Percentiles rank a stretch among this genome's conserved stretches.
phyloP scores from a whole-genome alignment of 2,329 filamentous ascomycete species.

The Microdochium trichocladiopsis region DNA sequence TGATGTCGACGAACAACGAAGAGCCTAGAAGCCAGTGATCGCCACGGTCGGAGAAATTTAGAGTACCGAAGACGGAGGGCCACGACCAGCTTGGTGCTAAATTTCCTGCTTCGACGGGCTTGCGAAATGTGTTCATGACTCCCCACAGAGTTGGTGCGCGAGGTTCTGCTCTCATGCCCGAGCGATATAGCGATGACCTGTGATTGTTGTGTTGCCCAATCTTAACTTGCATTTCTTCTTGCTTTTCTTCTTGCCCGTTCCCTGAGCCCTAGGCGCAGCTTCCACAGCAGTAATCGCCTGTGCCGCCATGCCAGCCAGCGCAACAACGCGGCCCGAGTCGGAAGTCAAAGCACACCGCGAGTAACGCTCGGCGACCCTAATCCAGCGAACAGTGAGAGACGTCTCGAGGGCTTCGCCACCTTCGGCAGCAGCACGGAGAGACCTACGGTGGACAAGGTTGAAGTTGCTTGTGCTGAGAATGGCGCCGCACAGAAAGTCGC shows the following conservation, averaged over 20 bases:
- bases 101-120: constrained; percentile 1
- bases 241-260: too few species aligned
- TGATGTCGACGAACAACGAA: not conserved
- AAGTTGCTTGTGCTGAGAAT: too few species aligned
- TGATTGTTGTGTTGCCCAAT: too few species aligned
- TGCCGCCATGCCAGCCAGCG: constrained; percentile 5
- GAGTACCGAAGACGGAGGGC: constrained; percentile 4
- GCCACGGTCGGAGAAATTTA: constrained; percentile 1
- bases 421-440: too few species aligned
- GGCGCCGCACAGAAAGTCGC: too few species aligned
- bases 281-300: constrained; percentile 3
- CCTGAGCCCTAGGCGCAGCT: too few species aligned
- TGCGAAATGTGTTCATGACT: not conserved
- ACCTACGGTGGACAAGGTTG: too few species aligned
- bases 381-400: too few species aligned
- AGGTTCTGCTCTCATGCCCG: constrained; percentile 5
- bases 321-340: constrained; percentile 3
- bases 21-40: not conserved
- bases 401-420: too few species aligned
- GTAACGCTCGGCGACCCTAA: constrained; percentile 6
- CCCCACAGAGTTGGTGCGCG: constrained; percentile 5
- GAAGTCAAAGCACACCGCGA: constrained; percentile 3
- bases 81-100: constrained; percentile 7
- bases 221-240: too few species aligned
- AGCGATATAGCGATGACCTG: constrained; percentile 4